Conservation (phyloP, 2,329 filamentous ascomycete species). For the Epichloe elymi region DNA sequence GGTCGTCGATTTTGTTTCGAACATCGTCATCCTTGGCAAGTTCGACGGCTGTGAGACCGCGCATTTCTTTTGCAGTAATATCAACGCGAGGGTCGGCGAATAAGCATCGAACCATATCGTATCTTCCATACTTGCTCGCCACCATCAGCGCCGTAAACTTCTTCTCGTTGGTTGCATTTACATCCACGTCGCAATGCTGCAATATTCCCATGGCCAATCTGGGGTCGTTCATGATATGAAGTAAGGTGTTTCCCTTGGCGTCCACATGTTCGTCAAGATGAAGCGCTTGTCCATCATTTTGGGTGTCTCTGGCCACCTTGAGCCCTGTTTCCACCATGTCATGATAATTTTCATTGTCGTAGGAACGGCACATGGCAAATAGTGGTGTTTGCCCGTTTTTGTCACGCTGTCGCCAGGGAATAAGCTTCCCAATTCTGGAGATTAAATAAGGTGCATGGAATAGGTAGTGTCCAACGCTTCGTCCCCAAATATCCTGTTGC, state of each 20-base stretch:
- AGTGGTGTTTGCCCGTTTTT: constrained; percentile 97
- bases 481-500: constrained; percentile 68
- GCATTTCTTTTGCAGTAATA: constrained; percentile 65
- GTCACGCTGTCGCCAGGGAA: constrained; percentile 85
- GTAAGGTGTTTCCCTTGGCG: constrained; percentile 78
- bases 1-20: constrained; percentile 87
- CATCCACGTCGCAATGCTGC: constrained; percentile 79
- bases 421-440: constrained; percentile 55
- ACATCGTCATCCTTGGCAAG: constrained; percentile 97
- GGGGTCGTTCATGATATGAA: constrained; percentile 90
- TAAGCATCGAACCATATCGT: constrained; percentile 80
- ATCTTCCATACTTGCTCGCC: constrained; percentile 91
- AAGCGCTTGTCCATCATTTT: constrained; percentile 66
- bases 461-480: constrained; percentile 88
- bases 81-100: constrained; percentile 85
- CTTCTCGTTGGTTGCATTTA: constrained; percentile 91
- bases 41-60: constrained; percentile 88
- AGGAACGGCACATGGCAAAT: constrained; percentile 88
- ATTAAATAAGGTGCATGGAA: constrained; percentile 84
- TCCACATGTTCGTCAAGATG: constrained; percentile 91
- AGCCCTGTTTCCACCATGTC: constrained; percentile 79
- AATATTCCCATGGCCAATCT: constrained; percentile 64
- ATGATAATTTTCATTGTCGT: constrained; percentile 80
- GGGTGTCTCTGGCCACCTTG: constrained; percentile 56
- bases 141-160: constrained; percentile 95